Conservation (phyloP, 2,329 filamentous ascomycete genomes). For the Apiospora phragmitis region DNA sequence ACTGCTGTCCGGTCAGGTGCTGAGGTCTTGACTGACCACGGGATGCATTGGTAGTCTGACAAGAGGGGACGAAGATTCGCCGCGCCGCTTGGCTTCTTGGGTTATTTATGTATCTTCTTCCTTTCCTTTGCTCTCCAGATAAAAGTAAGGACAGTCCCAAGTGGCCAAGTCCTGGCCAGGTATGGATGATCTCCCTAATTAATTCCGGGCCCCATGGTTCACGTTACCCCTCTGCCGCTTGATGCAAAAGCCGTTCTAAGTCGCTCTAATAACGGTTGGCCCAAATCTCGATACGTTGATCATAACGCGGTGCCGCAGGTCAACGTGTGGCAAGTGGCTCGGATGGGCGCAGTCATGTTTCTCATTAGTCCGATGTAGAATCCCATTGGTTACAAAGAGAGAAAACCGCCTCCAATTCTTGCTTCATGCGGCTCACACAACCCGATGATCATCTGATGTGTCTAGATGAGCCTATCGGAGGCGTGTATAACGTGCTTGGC, state of each 20-base stretch:
- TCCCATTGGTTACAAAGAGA: background rate
- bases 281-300: background rate
- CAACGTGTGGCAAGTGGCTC: background rate
- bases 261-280: background rate
- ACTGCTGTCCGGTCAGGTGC: background rate
- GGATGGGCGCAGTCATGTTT: background rate
- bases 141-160: background rate
- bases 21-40: too few relatives aligned
- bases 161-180: background rate
- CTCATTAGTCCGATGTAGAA: background rate
- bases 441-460: background rate
- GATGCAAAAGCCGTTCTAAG: background rate
- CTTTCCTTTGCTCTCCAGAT: too few relatives aligned
- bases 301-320: background rate
- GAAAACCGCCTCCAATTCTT: background rate
- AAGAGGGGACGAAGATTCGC: background rate
- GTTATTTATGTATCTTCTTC: background rate
- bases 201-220: background rate
- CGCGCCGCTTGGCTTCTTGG: background rate
- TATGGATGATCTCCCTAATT: background rate
- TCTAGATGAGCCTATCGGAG: background rate
- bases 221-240: background rate
- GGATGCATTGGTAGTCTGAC: background rate
- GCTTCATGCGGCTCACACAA: too few relatives aligned
- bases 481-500: background rate